Evolutionary conservation across 768 basidiomycete species (phyloP).

Genomic region (Russula foetens): DNA sequence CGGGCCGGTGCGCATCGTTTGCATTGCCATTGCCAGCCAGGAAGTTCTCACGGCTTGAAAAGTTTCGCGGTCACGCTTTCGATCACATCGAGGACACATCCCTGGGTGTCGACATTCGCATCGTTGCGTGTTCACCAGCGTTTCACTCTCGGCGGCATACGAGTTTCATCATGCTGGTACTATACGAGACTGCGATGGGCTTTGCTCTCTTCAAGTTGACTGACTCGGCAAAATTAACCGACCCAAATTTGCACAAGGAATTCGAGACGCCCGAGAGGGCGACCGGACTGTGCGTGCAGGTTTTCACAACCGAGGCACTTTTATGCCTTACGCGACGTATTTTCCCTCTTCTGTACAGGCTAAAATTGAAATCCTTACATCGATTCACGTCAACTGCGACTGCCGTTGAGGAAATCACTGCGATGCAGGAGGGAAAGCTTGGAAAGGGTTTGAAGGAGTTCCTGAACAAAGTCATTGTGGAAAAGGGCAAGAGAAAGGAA

Average conservation of each 20-base stretch:
- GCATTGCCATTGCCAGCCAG: too few species aligned
- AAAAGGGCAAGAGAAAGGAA: constrained; percentile 89
- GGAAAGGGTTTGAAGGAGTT: constrained; percentile 93
- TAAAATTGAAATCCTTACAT: constrained; percentile 93
- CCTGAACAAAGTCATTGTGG: constrained; percentile 74
- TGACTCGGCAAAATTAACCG: constrained; percentile 79
- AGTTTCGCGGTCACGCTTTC: constrained; percentile 6
- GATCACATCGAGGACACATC: neutral
- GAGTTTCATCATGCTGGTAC: constrained; percentile 67
- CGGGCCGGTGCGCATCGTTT: neutral
- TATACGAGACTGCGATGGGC: constrained; percentile 94
- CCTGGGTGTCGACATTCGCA: neutral
- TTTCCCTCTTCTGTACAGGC: constrained; percentile 36
- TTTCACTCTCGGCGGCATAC: neutral
- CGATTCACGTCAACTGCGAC: constrained; percentile 94
- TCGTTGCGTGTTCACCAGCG: neutral
- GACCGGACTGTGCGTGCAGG: constrained; percentile 70
- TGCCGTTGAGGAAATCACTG: constrained; percentile 94
- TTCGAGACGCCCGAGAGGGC: constrained; percentile 91
- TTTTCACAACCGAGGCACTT: neutral
- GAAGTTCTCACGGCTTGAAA: constrained; percentile 9
- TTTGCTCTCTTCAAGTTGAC: constrained; percentile 97
- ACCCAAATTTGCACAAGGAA: constrained; percentile 82
- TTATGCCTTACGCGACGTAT: constrained; percentile 1
- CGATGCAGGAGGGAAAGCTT: constrained; percentile 86